Base-by-base conservation (phyloP, 257 asterid genomes). In the Scutellaria barbata region DNA sequence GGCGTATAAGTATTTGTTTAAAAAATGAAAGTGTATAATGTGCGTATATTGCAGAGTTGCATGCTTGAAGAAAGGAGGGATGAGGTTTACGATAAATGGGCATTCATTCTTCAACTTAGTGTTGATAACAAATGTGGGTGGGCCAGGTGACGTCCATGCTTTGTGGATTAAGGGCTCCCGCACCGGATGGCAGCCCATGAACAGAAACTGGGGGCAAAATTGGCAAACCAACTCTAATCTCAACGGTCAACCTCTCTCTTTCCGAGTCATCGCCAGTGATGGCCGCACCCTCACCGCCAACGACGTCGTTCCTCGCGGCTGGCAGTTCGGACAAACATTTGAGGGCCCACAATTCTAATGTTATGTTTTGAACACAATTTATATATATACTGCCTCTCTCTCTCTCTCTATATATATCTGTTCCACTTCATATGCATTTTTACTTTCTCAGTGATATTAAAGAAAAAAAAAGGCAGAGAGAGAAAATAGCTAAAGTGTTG, bases 311-410 rank as follows among this genome's bases (percentile, higher is more conserved):
- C 87, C 89, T 6, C 71, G 30, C 3, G 74, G 71, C 45, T 87
- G 89, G 89, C 84, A 81, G 41, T 87, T 79, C 71, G 90, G 90
- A 8, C 90, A 87, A 70, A 85, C 89, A 71, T 85, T 77, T 69
- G 79, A 74, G 77, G 92, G 92, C 65, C 85, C 82, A 58, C 85
- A 81, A 6, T 81, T 77, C 63, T 73, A 30, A 51, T 4, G 25
- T 37, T 6, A 35, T 13, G 11, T 10, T 3, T 7, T 30, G 0
- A 5, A 8, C 35, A 11, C 13, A 6, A 30, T 8, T 4, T 37
- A 30, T 8, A 25, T 22, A 52, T 52, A 16, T 52, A 16, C 5
- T 7, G 8, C 46, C 46, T 42, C 46, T 7, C 46, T 41, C 46
- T 41, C 51, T 30, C 35, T 42, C 47, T 10, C 47, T 10, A 12